phyloP scores from a whole-genome alignment of 352 stramenopile genomes.

The Elongisporangium undulatum region DNA sequence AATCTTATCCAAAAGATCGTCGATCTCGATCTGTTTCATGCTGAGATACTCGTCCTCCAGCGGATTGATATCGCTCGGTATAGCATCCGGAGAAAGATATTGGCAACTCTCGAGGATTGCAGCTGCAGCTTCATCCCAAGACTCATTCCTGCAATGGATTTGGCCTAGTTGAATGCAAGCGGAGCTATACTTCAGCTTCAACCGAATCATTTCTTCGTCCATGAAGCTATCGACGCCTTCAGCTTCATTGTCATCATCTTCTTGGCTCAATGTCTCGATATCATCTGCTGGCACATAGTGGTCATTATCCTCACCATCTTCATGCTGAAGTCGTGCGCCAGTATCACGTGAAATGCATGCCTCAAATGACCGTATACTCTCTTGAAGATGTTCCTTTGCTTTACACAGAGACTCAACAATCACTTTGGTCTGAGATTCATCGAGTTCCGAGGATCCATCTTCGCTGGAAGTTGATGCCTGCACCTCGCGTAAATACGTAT shows the following conservation, averaged over 20 bases:
- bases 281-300: slow-evolving; percentile 11
- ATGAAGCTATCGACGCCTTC: slow-evolving; percentile 68
- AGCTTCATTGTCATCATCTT: slow-evolving; percentile 24
- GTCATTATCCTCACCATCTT: slow-evolving; percentile 12
- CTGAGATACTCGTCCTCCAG: slow-evolving; percentile 5
- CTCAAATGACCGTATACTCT: slow-evolving; percentile 73
- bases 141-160: slow-evolving; percentile 26
- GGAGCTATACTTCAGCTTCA: slow-evolving; percentile 76
- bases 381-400: slow-evolving; percentile 57
- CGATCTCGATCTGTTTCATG: slow-evolving; percentile 14
- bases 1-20: slow-evolving; percentile 40
- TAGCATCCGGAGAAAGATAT: slow-evolving; percentile 30
- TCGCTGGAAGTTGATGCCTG: slow-evolving; percentile 12
- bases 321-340: slow-evolving; percentile 19
- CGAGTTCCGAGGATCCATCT: not conserved
- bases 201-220: slow-evolving; percentile 64
- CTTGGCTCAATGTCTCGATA: slow-evolving; percentile 11
- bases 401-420: slow-evolving; percentile 33
- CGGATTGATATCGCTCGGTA: slow-evolving; percentile 24
- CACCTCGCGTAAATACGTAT: slow-evolving; percentile 75
- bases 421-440: slow-evolving; percentile 10
- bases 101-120: slow-evolving; percentile 43
- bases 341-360: slow-evolving; percentile 46
- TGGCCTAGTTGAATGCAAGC: slow-evolving; percentile 56
- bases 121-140: slow-evolving; percentile 32